phyloP scores from a whole-genome alignment of 495 filamentous ascomycete species.

The Hypoxylon fuscum region DNA sequence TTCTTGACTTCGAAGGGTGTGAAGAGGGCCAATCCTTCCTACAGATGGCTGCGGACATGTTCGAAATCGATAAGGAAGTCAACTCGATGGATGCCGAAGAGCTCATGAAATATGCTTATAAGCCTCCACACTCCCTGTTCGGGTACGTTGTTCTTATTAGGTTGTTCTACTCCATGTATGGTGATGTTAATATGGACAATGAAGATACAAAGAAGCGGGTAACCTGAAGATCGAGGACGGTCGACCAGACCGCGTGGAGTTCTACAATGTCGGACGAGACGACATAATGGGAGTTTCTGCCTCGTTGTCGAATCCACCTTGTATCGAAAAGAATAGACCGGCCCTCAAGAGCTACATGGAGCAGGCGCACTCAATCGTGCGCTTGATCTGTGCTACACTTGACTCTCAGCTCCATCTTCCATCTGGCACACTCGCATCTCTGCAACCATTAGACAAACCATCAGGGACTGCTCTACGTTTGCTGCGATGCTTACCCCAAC shows the following conservation, averaged over 20 bases:
- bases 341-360: constrained; percentile 56
- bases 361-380: constrained; percentile 56
- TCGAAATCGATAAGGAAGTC: constrained; percentile 52
- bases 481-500: constrained; percentile 9
- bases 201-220: constrained; percentile 64
- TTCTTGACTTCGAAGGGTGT: constrained; percentile 59
- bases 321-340: constrained; percentile 47
- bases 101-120: constrained; percentile 61
- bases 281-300: constrained; percentile 56
- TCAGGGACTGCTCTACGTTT: constrained; percentile 67
- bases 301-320: constrained; percentile 54
- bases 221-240: constrained; percentile 58
- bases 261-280: constrained; percentile 64
- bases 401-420: constrained; percentile 58
- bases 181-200: constrained; percentile 40
- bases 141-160: not conserved
- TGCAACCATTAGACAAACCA: constrained; percentile 53
- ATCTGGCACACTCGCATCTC: constrained; percentile 50
- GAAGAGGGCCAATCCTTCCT: constrained; percentile 50
- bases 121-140: constrained; percentile 24
- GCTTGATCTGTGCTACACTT: constrained; percentile 56
- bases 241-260: constrained; percentile 62
- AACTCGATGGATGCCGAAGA: constrained; percentile 58
- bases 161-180: not conserved
- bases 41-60: constrained; percentile 52